Evolutionary conservation across 2,329 filamentous ascomycete genomes (phyloP), one percentile per base, ranked within the genome.

Genomic region (Mycosphaerella sp.): DNA sequence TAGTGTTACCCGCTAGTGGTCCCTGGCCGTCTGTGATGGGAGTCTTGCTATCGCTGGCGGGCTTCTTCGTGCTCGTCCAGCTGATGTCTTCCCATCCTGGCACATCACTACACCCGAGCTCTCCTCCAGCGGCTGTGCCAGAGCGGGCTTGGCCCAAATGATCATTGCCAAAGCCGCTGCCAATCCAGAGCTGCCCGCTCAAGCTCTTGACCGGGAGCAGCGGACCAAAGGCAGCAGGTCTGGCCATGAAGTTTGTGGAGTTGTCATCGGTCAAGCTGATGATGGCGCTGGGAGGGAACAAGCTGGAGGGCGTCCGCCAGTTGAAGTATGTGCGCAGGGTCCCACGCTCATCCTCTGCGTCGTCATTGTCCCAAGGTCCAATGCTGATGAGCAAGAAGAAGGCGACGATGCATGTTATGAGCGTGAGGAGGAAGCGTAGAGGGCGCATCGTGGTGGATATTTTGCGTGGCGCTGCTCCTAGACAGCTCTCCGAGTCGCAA

Each of bases 191-290:
- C 66, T 90, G 86, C 13, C 89, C 90, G 64, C 87, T 95, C 57
- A 97, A 72, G 21, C 93, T 91, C 52, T 79, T 81, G 10, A 75
- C 69, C 0, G 87, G 87, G 35, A 98, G 73, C 35, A 80, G 73
- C 4, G 93, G 89, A 0, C 93, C 93, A 71, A 97, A 98, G 35
- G 89, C 90, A 47, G 93, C 93, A 53, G 93, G 93, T 43, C 93
- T 80, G 39, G 93, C 90, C 49, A 95, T 78, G 72, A 98, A 98
- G 61, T 94, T 95, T 10, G 93, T 98, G 60, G 89, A 95, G 70
- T 98, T 98, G 71, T 98, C 93, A 70, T 97, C 89, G 64, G 90
- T 95, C 55, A 98, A 79, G 69, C 88, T 95, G 67, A 98, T 96
- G 63, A 94, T 87, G 42, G 93, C 93, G 58, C 93, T 95, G 3